These are phyloP conservation scores for Monosporozyma servazzii DNA, from an alignment of 805 yeast genomes.

Conservation along the genomic window DNA sequence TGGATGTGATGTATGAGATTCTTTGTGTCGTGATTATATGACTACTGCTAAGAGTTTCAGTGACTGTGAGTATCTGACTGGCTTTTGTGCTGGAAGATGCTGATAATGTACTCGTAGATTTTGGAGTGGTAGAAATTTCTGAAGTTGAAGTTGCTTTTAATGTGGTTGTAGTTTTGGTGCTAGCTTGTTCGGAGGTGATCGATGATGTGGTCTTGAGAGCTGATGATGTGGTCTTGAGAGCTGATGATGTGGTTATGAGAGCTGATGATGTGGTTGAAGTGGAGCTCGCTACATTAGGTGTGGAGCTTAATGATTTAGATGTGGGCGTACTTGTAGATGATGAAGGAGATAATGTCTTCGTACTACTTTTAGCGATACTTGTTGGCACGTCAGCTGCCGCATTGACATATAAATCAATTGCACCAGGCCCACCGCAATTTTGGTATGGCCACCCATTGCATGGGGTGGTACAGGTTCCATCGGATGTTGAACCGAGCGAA, in stretches of 20 bases:
- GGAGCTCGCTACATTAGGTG: conserved; percentile 4
- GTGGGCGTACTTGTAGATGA: background rate
- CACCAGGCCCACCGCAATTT: conserved; percentile 52
- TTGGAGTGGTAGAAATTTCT: conserved; percentile 1
- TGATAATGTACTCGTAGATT: conserved; percentile 4
- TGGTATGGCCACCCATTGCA: conserved; percentile 61
- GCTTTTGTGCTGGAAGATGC: conserved; percentile 6
- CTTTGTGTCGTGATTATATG: conserved; percentile 11
- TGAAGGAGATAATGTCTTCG: conserved; percentile 1
- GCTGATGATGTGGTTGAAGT: conserved; percentile 8
- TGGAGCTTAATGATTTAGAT: background rate
- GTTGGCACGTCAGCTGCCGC: conserved; percentile 3
- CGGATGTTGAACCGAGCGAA: conserved; percentile 17
- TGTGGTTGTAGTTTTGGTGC: background rate
- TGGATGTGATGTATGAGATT: conserved; percentile 9
- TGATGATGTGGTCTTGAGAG: background rate
- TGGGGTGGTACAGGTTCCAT: conserved; percentile 32
- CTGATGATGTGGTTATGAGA: background rate
- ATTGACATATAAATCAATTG: conserved; percentile 39
- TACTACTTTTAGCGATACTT: background rate
- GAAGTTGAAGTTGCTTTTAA: conserved; percentile 9
- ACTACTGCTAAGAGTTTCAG: conserved; percentile 7
- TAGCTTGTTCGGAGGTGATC: background rate
- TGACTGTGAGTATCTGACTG: conserved; percentile 6
- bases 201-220: conserved; percentile 13